Evolutionary conservation across 106 monocot genomes (phyloP).

Genomic region (Iris macrosiphon): DNA sequence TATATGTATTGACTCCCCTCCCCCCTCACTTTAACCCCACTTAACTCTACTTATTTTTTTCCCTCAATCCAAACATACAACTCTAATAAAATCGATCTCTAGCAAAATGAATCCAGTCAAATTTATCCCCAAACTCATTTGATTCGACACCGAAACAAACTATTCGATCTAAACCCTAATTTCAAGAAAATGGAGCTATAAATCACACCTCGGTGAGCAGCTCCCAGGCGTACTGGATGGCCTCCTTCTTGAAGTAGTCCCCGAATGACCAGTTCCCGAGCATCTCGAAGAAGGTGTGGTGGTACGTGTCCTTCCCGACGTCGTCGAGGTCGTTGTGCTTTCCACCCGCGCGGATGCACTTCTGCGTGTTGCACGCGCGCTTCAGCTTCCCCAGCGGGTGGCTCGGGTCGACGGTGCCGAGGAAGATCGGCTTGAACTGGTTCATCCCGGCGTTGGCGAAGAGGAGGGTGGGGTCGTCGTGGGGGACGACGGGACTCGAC

Average conservation of each 20-base stretch:
- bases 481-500: constrained; percentile 91
- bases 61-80: no score
- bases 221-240: constrained; percentile 88
- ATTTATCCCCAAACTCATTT: no score
- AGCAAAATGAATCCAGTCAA: no score
- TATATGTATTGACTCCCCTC: no score
- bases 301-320: constrained; percentile 96
- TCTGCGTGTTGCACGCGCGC: constrained; percentile 92
- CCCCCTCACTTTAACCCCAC: no score
- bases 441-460: constrained; percentile 99
- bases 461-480: constrained; percentile 93
- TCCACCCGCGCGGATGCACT: constrained; percentile 98
- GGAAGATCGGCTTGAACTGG: constrained; percentile 93
- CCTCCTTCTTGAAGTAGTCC: constrained; percentile 91
- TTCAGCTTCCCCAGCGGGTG: constrained; percentile 60
- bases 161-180: no score
- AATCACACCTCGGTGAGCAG: constrained; percentile 92
- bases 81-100: no score
- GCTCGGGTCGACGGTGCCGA: constrained; percentile 67
- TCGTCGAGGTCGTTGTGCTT: constrained; percentile 99
- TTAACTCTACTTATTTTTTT: no score
- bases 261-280: constrained; percentile 98
- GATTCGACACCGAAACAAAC: no score
- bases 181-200: no score
- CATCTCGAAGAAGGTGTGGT: constrained; percentile 99